Conservation (phyloP, 2,329 filamentous ascomycete species). For the Seiridium cupressi region DNA sequence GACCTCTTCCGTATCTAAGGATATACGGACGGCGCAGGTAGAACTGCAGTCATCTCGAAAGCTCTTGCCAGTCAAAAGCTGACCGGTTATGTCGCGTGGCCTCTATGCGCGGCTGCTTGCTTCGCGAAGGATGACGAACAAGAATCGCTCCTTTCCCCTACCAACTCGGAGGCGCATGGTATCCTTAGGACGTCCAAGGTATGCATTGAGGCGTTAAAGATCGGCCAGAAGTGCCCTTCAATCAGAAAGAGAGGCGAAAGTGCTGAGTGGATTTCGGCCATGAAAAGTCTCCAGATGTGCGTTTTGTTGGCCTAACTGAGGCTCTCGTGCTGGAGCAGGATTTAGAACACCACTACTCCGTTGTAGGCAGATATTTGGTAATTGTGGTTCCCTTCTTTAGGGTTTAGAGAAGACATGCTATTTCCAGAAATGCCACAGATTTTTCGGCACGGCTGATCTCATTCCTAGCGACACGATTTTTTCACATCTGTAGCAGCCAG, state of each 20-base stretch:
- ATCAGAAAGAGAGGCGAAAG: not conserved
- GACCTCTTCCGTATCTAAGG: constrained; percentile 1
- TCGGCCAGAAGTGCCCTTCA: not conserved
- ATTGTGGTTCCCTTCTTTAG: too few relatives aligned
- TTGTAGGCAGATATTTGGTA: not conserved
- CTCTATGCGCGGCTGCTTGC: not conserved
- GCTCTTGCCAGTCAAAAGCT: not conserved
- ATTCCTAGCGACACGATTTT: too few relatives aligned
- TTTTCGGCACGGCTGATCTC: too few relatives aligned
- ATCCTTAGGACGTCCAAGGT: not conserved
- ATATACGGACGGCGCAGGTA: not conserved
- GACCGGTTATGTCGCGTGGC: not conserved
- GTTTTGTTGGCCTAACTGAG: not conserved
- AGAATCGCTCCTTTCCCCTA: not conserved
- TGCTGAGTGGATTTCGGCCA: not conserved
- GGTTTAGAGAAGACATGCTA: too few relatives aligned
- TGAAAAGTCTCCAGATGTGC: not conserved
- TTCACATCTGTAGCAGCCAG: too few relatives aligned
- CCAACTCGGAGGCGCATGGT: not conserved
- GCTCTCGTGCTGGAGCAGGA: not conserved
- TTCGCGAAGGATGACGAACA: not conserved
- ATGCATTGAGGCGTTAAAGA: not conserved
- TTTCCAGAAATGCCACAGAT: too few relatives aligned
- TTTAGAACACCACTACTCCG: not conserved
- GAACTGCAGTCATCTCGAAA: not conserved